Evolutionary conservation across 2,329 filamentous ascomycete species (phyloP).

Genomic region (Lecanoromycetidae sp.): DNA sequence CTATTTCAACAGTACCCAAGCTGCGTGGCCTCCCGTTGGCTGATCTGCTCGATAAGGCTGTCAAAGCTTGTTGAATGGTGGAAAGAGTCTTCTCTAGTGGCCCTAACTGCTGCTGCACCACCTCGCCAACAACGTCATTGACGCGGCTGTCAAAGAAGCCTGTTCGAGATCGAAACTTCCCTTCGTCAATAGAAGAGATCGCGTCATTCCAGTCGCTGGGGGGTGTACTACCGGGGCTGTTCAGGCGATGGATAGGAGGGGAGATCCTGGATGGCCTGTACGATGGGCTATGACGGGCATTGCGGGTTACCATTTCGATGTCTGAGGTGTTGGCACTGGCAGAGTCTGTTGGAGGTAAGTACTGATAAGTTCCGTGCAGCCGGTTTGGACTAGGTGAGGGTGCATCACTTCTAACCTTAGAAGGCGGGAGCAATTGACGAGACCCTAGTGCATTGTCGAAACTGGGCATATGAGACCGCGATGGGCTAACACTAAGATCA

Average conservation of each 20-base stretch:
- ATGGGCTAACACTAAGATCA: not conserved
- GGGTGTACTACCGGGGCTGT: constrained; percentile 50
- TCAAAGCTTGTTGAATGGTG: constrained; percentile 59
- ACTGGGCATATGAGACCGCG: constrained; percentile 24
- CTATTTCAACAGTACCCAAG: constrained; percentile 56
- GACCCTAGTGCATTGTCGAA: constrained; percentile 26
- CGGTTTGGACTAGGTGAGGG: constrained; percentile 16
- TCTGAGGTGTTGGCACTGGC: constrained; percentile 15
- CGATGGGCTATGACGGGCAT: constrained; percentile 16
- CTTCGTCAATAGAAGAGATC: constrained; percentile 69
- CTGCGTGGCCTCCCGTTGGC: constrained; percentile 49
- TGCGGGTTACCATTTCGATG: constrained; percentile 11
- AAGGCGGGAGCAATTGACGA: constrained; percentile 10
- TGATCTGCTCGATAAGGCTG: constrained; percentile 43
- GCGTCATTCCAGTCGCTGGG: constrained; percentile 88
- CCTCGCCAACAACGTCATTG: constrained; percentile 67
- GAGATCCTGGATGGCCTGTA: constrained; percentile 23
- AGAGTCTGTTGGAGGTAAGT: constrained; percentile 14
- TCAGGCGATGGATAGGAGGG: constrained; percentile 50
- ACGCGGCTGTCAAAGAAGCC: constrained; percentile 87
- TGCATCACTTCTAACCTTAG: constrained; percentile 15
- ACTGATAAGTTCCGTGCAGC: constrained; percentile 12
- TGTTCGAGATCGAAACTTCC: constrained; percentile 67
- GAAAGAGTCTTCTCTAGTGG: constrained; percentile 72
- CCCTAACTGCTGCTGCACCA: constrained; percentile 63